These are phyloP conservation scores for Sphaerulina musiva DNA, from an alignment of 2,329 filamentous ascomycete species.

Conservation along the genomic window DNA sequence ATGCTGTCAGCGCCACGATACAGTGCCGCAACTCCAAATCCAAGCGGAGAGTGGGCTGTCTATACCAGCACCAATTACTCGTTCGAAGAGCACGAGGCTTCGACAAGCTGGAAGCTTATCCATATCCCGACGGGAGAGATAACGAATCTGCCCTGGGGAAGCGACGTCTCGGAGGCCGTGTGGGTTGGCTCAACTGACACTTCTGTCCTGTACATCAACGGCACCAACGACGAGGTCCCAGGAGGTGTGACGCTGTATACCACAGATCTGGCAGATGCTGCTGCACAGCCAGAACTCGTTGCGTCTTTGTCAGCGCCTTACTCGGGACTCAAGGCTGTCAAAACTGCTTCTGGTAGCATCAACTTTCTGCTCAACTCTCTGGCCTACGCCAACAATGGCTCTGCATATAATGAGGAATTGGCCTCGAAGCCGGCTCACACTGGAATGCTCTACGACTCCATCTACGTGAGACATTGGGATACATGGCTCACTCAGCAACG, in stretches of 20 bases:
- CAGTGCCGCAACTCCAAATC: constrained; percentile 20
- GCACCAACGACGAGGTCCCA: constrained; percentile 21
- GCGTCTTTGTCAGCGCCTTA: constrained; percentile 32
- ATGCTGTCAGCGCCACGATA: constrained; percentile 28
- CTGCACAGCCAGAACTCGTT: constrained; percentile 26
- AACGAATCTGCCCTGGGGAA: constrained; percentile 19
- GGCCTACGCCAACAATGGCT: constrained; percentile 27
- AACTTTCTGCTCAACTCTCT: constrained; percentile 25
- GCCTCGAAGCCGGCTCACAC: constrained; percentile 42
- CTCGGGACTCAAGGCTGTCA: constrained; percentile 35
- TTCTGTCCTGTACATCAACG: constrained; percentile 29
- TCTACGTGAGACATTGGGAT: constrained; percentile 52
- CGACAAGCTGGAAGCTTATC: constrained; percentile 24
- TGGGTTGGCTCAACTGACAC: constrained; percentile 32
- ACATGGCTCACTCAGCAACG: constrained; percentile 44
- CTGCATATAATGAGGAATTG: constrained; percentile 46
- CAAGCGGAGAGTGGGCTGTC: constrained; percentile 31
- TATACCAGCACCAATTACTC: constrained; percentile 24
- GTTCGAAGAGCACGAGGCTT: constrained; percentile 21
- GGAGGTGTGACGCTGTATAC: constrained; percentile 36
- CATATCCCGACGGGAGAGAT: constrained; percentile 22
- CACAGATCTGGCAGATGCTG: constrained; percentile 30
- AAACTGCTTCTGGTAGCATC: constrained; percentile 25
- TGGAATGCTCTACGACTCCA: constrained; percentile 45
- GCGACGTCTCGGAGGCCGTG: constrained; percentile 24